phyloP scores from a whole-genome alignment of 306 rosid species.

The Corylus avellana region DNA sequence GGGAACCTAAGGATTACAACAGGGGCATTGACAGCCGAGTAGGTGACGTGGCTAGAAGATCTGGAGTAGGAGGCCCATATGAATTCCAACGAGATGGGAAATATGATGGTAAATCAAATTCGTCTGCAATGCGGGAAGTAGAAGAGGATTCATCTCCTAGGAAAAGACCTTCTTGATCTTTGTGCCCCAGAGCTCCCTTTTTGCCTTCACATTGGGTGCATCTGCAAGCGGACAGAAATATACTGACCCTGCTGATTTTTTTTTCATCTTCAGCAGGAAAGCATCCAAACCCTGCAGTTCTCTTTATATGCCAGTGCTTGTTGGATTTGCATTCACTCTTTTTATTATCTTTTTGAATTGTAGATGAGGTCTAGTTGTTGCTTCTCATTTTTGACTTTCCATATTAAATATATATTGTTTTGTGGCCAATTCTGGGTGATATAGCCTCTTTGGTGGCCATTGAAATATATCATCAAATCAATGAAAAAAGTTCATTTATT shows the following conservation, averaged over 20 bases:
- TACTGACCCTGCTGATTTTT: neutral
- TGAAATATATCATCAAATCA: slow-evolving; percentile 3
- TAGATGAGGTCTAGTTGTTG: slow-evolving; percentile 9
- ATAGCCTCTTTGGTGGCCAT: neutral
- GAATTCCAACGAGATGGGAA: slow-evolving; percentile 5
- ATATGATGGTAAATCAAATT: slow-evolving; percentile 3
- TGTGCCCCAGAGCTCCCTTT: neutral
- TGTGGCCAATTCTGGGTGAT: slow-evolving; percentile 1
- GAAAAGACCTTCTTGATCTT: neutral
- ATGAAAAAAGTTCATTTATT: neutral
- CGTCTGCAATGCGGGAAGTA: slow-evolving; percentile 6
- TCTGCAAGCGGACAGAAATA: neutral
- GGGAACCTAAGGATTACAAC: slow-evolving; percentile 6
- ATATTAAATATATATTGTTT: slow-evolving; percentile 4
- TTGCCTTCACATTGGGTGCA: neutral
- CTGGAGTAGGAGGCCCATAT: neutral
- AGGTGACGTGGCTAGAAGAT: slow-evolving; percentile 4
- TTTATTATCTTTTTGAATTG: neutral
- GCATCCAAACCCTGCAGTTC: slow-evolving; percentile 8
- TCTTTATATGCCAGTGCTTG: neutral
- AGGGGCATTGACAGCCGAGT: neutral
- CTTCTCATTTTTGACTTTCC: slow-evolving; percentile 10
- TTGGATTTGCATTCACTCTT: neutral
- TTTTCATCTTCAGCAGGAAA: slow-evolving; percentile 5
- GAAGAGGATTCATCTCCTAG: slow-evolving; percentile 5